phyloP scores from a whole-genome alignment of 352 stramenopile genomes.

The Globisporangium sylvaticum region DNA sequence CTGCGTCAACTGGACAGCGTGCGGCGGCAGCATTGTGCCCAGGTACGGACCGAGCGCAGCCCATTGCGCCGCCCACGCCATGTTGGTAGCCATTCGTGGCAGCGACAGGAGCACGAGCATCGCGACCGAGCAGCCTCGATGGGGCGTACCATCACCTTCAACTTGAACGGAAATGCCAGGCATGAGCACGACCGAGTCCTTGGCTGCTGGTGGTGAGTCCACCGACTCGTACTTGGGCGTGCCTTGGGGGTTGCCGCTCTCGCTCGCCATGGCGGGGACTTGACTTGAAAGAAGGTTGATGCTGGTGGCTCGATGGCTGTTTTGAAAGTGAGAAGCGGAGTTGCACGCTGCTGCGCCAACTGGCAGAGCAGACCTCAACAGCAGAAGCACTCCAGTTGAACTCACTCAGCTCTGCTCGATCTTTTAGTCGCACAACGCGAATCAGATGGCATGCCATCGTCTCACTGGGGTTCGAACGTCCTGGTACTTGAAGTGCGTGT shows the following conservation, averaged over 20 bases:
- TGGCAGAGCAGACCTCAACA: background rate
- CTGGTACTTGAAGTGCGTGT: background rate
- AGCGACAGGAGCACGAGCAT: slow-evolving; percentile 71
- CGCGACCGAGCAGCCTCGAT: slow-evolving; percentile 39
- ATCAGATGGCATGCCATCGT: background rate
- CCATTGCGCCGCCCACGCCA: slow-evolving; percentile 79
- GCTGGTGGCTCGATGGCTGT: background rate
- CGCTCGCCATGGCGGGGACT: slow-evolving; percentile 13
- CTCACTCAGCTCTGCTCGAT: background rate
- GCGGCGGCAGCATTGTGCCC: slow-evolving; percentile 56
- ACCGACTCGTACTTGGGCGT: slow-evolving; percentile 42
- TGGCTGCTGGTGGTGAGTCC: slow-evolving; percentile 21
- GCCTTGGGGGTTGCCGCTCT: slow-evolving; percentile 23
- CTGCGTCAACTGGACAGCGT: slow-evolving; percentile 72
- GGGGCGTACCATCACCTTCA: slow-evolving; percentile 5
- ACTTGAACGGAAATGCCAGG: slow-evolving; percentile 20
- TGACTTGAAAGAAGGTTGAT: background rate
- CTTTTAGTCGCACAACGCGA: slow-evolving; percentile 4
- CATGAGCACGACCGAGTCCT: slow-evolving; percentile 18
- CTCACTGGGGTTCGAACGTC: background rate
- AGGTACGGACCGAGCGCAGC: slow-evolving; percentile 65
- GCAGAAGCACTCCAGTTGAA: background rate
- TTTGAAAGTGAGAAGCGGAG: slow-evolving; percentile 2
- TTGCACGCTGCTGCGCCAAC: background rate
- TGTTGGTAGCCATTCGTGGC: slow-evolving; percentile 71